Base-by-base conservation (phyloP, 106 monocot genomes). In the Phalaenopsis equestris region DNA sequence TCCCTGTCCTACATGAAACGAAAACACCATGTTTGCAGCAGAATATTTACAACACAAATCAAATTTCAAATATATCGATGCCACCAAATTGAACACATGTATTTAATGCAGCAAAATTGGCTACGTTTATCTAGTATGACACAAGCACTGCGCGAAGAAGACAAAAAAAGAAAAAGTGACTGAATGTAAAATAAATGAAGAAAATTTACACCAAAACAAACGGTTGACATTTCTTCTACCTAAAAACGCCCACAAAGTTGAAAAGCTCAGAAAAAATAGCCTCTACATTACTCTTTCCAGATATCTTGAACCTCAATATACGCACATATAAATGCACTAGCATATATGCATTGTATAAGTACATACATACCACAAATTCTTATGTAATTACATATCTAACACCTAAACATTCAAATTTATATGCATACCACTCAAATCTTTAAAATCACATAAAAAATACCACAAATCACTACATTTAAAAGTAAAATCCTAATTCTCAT, bases 131-230 rank as follows among this genome's bases (percentile, higher is more conserved):
- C 61, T n/a, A 21, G 61, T 4, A 58, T 2, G 58, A n/a, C 21
- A 3, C 46, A 47, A 9, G 46, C 8, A 6, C 14, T 52, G 15
- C 14, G 52, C 12, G 52, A 52, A 52, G 52, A 52, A 52, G 52
- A 52, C 14, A 52, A 2, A 10, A 10, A 52, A 10, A 52, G 14
- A 52, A 10, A 52, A 52, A 52, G 52, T 52, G 12, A 52, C 14
- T 2, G 3, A 52, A 1, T 61, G 61, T 21, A 61, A n/a, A 21
- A 21, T 61, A 4, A 61, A n/a, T 0, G 19, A 21, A 21, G 8
- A 61, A 61, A 21, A 61, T 61, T 61, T 61, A 61, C 61, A 61
- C 21, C 61, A 61, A 61, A 61, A n/a, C 61, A 61, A 61, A 61
- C 8, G 10, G 61, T 61, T 21, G 21, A n/a, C 61, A 21, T 23